A percentile compares a stretch with the other conserved stretches of the same genome.
phyloP scores from a whole-genome alignment of 2,329 filamentous ascomycete species.

The Penicillium oxalicum region DNA sequence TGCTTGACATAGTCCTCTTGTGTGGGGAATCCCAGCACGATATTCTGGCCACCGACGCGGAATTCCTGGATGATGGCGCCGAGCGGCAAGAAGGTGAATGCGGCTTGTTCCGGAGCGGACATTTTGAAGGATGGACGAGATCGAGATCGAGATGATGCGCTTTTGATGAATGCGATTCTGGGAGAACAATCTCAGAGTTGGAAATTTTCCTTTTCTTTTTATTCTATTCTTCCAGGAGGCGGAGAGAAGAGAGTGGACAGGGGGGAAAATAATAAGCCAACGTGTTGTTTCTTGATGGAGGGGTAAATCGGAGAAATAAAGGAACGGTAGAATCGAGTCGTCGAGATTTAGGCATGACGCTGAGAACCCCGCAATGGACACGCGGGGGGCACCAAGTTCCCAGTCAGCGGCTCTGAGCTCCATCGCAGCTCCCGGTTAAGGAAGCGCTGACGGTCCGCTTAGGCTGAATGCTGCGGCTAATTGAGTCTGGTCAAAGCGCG shows the following conservation, averaged over 20 bases:
- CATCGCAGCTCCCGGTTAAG: not conserved
- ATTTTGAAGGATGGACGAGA: slow-evolving; percentile 7
- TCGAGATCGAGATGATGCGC: not conserved
- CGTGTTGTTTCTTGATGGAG: not conserved
- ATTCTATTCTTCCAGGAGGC: no score
- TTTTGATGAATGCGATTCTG: not conserved
- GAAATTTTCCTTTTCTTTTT: no score
- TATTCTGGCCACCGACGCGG: slow-evolving; percentile 70
- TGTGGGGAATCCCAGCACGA: slow-evolving; percentile 78
- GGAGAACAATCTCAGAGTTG: no score
- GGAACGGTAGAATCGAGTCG: slow-evolving; percentile 1
- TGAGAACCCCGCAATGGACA: slow-evolving; percentile 17
- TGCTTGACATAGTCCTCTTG: slow-evolving; percentile 67
- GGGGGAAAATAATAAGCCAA: not conserved
- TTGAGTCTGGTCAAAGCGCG: not conserved
- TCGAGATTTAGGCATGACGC: slow-evolving; percentile 13
- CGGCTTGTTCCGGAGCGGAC: slow-evolving; percentile 26
- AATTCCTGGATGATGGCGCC: slow-evolving; percentile 60
- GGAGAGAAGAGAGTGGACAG: not conserved
- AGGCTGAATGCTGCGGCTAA: not conserved
- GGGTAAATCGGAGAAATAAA: not conserved
- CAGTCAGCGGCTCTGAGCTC: not conserved
- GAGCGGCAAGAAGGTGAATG: slow-evolving; percentile 41
- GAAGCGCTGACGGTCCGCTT: not conserved
- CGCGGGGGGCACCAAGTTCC: not conserved